A percentile compares a stretch with the other conserved stretches of the same genome.
Evolutionary conservation across 768 basidiomycete species (phyloP).

Genomic region (Tricholomella constricta): DNA sequence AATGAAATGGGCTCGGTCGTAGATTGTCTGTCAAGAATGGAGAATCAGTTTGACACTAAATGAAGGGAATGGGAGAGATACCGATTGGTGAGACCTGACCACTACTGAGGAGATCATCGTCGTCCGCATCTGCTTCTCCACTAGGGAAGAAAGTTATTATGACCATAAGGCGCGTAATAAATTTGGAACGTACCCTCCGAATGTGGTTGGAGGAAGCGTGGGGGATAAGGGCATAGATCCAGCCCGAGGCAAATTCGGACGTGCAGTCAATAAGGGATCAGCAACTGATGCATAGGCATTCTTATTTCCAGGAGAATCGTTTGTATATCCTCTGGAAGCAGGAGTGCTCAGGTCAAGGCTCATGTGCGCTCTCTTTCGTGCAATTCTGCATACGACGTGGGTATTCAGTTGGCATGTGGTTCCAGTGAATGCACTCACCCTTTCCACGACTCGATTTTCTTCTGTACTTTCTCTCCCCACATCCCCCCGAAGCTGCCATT

Average conservation of each 20-base stretch:
- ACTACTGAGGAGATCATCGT: constrained; percentile 75
- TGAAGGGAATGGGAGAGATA: constrained; percentile 30
- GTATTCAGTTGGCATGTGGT: neutral
- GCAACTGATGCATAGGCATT: neutral
- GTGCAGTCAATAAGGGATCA: constrained; percentile 9
- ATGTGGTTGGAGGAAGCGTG: constrained; percentile 32
- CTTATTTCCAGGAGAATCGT: neutral
- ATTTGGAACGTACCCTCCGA: constrained; percentile 25
- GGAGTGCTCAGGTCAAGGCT: constrained; percentile 18
- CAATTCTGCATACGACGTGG: constrained; percentile 16
- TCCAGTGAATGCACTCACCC: constrained; percentile 30
- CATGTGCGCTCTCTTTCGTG: constrained; percentile 23
- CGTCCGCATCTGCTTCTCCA: constrained; percentile 34
- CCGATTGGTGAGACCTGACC: constrained; percentile 76
- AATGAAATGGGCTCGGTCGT: constrained; percentile 22
- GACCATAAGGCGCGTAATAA: too few relatives aligned
- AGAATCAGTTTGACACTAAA: neutral
- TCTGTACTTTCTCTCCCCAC: constrained; percentile 46
- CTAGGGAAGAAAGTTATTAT: neutral
- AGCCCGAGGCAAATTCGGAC: constrained; percentile 7
- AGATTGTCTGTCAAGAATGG: constrained; percentile 13
- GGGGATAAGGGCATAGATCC: constrained; percentile 30
- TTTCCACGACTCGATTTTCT: constrained; percentile 47
- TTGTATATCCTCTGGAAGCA: constrained; percentile 11
- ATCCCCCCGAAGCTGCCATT: constrained; percentile 32